Percentiles rank a stretch among this genome's conserved stretches.
Conservation (phyloP, 106 monocot species). For the Dendrobium catenatum region DNA sequence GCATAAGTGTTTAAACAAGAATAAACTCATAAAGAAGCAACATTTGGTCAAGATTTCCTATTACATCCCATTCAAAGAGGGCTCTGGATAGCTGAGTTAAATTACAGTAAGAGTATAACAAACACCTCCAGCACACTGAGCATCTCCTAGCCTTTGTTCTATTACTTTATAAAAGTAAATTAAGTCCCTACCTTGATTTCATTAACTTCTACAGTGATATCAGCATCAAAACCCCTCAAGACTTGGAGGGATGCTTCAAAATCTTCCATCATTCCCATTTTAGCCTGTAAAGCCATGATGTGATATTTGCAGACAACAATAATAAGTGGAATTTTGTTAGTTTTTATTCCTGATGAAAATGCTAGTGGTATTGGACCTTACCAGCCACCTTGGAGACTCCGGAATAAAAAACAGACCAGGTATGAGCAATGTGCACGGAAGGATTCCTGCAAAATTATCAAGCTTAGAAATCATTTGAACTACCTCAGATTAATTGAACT, state of each 20-base stretch:
- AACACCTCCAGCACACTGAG: neutral
- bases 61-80: neutral
- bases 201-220: slow-evolving; percentile 75
- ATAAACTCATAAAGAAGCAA: neutral
- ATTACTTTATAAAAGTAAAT: neutral
- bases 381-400: slow-evolving; percentile 97
- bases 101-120: neutral
- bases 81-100: neutral
- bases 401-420: slow-evolving; percentile 95
- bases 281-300: slow-evolving; percentile 42
- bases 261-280: slow-evolving; percentile 92
- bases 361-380: slow-evolving; percentile 13
- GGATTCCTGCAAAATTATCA: slow-evolving; percentile 40
- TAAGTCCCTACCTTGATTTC: slow-evolving; percentile 61
- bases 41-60: neutral
- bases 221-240: slow-evolving; percentile 84
- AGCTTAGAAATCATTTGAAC: neutral
- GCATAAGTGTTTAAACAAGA: neutral
- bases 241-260: slow-evolving; percentile 92
- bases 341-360: neutral
- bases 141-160: neutral
- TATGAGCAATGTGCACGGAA: slow-evolving; percentile 83
- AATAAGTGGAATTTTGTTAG: neutral
- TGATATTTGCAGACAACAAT: neutral
- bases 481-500: neutral